A percentile compares a stretch with the other conserved stretches of the same genome.
Evolutionary conservation across 768 basidiomycete species (phyloP).

Genomic region (Udeniomyces megalosporus): DNA sequence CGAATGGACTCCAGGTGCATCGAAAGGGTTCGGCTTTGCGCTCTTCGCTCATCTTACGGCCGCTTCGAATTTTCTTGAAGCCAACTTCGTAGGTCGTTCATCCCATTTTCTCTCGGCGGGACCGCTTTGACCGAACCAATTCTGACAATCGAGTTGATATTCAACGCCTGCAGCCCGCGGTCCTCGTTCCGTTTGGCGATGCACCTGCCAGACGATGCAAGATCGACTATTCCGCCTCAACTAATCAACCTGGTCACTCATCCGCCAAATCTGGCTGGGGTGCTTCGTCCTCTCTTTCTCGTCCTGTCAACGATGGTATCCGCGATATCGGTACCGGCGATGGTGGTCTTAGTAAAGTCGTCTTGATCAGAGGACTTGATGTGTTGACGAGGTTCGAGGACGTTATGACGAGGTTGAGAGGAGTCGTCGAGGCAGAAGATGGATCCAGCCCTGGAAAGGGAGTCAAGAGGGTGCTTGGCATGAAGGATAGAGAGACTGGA

Average conservation of each 20-base stretch:
- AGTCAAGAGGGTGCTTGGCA: conserved; percentile 70
- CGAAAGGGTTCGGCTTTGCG: conserved; percentile 94
- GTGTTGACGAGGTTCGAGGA: conserved; percentile 73
- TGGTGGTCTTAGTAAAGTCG: conserved; percentile 38
- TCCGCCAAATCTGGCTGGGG: conserved; percentile 38
- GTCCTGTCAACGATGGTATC: conserved; percentile 62
- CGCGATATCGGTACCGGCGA: conserved; percentile 74
- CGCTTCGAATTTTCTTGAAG: conserved; percentile 78
- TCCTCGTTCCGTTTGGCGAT: conserved; percentile 65
- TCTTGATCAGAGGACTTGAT: conserved; percentile 83
- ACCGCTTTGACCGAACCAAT: background rate
- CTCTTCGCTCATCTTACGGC: conserved; percentile 75
- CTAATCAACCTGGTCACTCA: conserved; percentile 28
- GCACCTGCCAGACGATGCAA: conserved; percentile 71
- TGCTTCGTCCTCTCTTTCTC: conserved; percentile 11
- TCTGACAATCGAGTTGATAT: background rate
- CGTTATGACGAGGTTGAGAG: conserved; percentile 65
- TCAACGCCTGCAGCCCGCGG: conserved; percentile 6
- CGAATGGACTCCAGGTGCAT: conserved; percentile 48
- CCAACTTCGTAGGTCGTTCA: conserved; percentile 32
- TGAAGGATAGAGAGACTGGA: conserved; percentile 74
- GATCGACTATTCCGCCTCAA: conserved; percentile 73
- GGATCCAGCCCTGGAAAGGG: conserved; percentile 25
- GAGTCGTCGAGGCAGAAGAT: conserved; percentile 41
- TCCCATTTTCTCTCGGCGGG: background rate